Conservation (phyloP, 768 basidiomycete species). For the Gloeophyllum trabeum region DNA sequence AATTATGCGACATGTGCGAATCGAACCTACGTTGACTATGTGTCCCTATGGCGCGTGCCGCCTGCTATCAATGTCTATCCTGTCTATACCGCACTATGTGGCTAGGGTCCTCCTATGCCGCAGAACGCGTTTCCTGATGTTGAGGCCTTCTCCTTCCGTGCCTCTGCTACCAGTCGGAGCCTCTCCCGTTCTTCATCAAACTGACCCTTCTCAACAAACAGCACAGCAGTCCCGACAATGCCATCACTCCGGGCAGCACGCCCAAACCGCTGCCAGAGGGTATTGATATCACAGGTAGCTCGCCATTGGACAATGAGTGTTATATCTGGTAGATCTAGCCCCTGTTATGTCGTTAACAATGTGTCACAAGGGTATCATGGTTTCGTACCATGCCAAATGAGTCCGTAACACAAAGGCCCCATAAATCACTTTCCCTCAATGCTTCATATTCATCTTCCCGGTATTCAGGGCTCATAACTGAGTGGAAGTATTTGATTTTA, state of each 20-base stretch:
- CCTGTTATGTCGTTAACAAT: neutral
- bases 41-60: too few species aligned
- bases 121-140: too few species aligned
- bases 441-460: neutral
- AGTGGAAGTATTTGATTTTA: neutral
- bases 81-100: too few species aligned
- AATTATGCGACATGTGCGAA: too few species aligned
- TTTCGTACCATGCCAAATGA: neutral
- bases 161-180: neutral
- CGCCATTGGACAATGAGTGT: neutral
- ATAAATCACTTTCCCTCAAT: neutral
- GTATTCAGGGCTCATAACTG: neutral
- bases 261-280: neutral
- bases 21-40: too few species aligned
- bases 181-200: neutral
- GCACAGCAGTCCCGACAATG: neutral
- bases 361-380: neutral
- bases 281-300: neutral
- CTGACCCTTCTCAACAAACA: neutral
- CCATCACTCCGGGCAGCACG: neutral
- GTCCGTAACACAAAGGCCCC: neutral
- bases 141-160: neutral
- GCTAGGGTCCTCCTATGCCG: too few species aligned
- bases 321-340: neutral
- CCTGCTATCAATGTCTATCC: too few species aligned